Percentiles rank a stretch among this genome's conserved stretches.
Conservation (phyloP, 2,329 filamentous ascomycete genomes). For the Cladophialophora yegresii region DNA sequence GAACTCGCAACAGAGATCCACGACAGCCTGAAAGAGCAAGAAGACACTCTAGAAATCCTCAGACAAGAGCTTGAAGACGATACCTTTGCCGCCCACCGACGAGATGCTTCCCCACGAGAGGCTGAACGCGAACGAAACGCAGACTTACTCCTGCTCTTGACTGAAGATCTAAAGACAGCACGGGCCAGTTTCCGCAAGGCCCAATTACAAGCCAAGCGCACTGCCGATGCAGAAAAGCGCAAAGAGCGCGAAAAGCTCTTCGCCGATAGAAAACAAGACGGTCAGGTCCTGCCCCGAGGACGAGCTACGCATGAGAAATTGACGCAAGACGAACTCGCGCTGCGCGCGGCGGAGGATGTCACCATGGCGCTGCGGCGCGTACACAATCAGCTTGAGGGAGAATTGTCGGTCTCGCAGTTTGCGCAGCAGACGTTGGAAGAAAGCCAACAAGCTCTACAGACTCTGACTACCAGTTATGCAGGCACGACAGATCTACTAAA, state of each 20-base stretch:
- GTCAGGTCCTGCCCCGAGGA: constrained; percentile 16
- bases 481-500: constrained; percentile 75
- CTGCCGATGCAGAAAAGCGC: constrained; percentile 70
- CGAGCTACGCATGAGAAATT: constrained; percentile 51
- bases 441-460: constrained; percentile 71
- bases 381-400: constrained; percentile 80
- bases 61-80: constrained; percentile 72
- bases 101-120: constrained; percentile 19
- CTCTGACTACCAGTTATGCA: constrained; percentile 78
- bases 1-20: constrained; percentile 82
- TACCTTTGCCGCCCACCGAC: constrained; percentile 12
- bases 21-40: constrained; percentile 71
- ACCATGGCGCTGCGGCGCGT: constrained; percentile 81
- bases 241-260: constrained; percentile 77
- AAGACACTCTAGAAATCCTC: constrained; percentile 81
- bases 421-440: constrained; percentile 76
- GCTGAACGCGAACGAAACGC: constrained; percentile 66
- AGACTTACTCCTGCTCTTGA: constrained; percentile 66
- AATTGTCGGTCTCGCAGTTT: constrained; percentile 83
- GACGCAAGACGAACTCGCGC: constrained; percentile 70
- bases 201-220: constrained; percentile 75
- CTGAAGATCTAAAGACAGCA: constrained; percentile 67
- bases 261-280: constrained; percentile 48
- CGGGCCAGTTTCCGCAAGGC: constrained; percentile 76
- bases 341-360: constrained; percentile 78